Base-by-base conservation (phyloP, 768 basidiomycete species). In the Amanita jacksonii region DNA sequence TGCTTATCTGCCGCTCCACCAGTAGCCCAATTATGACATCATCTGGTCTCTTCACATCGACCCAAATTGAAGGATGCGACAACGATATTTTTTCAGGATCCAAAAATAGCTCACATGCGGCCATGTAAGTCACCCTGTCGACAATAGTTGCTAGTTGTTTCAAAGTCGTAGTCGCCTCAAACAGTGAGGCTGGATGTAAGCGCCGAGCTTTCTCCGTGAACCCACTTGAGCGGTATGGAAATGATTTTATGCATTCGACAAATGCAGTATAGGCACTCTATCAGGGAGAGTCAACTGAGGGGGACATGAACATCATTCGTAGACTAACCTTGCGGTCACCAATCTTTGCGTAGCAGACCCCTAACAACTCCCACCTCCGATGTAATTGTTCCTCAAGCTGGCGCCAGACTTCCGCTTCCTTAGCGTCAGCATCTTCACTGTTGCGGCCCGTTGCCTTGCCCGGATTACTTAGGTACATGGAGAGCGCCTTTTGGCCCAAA, bases 341-440 rank as follows among this genome's bases (percentile, higher is more conserved):
- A 20, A 79, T 78, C 59, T 86, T 91, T 22, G 74, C 70, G 54
- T 77, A 79, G 57, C 87, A 90, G 3, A 83, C 76, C 0, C 75
- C 90, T 19, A 93, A 64, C 23, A 94, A 58, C 62, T 96, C 89
- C 74, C 81, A 93, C 36, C 90, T 65, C 16, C 80, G 70, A 50
- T 72, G 74, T 20, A 91, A 52, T 48, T 83, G 79, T 24, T 79
- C 77, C 46, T 76, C 72, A 1, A 87, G 64, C 49, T 76, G 72
- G 34, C 45, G 63, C 79, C 81, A 85, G 66, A 75, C 49, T 49
- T 68, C 55, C 23, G 10, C 28, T 40, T 60, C 61, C 6, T 49
- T 54, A 8, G 55, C 57, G 19, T 56, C 58, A 22, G 49, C 35
- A 39, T 16, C 28, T 41, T 24, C 30, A 24, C 37, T 33, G 46